phyloP scores from a whole-genome alignment of 2,329 filamentous ascomycete species.

The Phialemoniopsis sp. region DNA sequence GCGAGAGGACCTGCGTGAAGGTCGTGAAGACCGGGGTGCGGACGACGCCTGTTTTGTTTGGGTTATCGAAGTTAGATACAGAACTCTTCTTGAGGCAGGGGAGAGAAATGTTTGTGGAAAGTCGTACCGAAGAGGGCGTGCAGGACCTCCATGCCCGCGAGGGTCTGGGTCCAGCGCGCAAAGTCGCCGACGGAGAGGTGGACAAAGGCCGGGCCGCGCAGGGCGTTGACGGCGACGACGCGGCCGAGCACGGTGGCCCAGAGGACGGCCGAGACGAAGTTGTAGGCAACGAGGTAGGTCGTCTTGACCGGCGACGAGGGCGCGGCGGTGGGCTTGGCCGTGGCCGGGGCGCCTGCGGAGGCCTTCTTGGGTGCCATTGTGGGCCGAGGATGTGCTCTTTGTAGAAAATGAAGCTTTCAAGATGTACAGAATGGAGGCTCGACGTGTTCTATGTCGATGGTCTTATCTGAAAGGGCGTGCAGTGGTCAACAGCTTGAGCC shows the following conservation, averaged over 20 bases:
- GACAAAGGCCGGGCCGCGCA: constrained; percentile 53
- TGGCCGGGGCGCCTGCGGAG: constrained; percentile 6
- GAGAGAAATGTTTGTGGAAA: neutral
- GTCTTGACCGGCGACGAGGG: constrained; percentile 44
- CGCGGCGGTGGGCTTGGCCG: constrained; percentile 4
- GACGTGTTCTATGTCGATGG: no score
- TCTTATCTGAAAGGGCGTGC: no score
- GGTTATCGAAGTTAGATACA: neutral
- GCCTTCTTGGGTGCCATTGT: constrained; percentile 16
- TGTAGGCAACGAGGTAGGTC: constrained; percentile 81
- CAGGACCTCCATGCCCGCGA: constrained; percentile 77
- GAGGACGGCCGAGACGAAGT: constrained; percentile 68
- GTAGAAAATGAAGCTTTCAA: no score
- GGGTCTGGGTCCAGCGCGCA: constrained; percentile 76
- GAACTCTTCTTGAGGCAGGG: neutral
- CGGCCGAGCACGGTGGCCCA: constrained; percentile 77
- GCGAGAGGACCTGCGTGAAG: constrained; percentile 81
- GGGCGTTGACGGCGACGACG: constrained; percentile 50
- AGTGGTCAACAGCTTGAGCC: no score
- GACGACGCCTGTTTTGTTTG: constrained; percentile 63
- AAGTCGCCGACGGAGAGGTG: constrained; percentile 61
- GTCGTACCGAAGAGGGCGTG: constrained; percentile 71
- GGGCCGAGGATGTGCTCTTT: neutral
- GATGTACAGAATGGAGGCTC: no score
- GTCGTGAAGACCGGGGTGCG: constrained; percentile 83